Evolutionary conservation across 371 early-diverging fungal species (phyloP).

Genomic region (Entomophthora muscae): DNA sequence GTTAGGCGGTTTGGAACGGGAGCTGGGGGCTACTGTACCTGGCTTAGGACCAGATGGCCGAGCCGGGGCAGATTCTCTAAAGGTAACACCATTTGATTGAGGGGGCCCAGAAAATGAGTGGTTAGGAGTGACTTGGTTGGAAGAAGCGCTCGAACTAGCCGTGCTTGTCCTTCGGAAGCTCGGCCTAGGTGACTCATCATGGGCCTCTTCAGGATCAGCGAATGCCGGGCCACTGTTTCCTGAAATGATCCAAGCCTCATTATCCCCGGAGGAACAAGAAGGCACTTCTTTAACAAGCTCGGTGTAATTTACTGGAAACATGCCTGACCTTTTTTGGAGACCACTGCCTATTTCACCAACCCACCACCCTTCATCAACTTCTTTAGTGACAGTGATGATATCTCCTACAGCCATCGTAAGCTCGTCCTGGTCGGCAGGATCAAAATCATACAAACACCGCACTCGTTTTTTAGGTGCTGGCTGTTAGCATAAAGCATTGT

Average conservation of each 20-base stretch:
- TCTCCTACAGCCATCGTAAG: constrained; percentile 47
- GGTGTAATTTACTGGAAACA: constrained; percentile 75
- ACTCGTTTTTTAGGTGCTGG: constrained; percentile 19
- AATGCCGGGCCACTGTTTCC: background rate
- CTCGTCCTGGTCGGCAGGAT: constrained; percentile 42
- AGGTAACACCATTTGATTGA: background rate
- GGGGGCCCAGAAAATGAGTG: background rate
- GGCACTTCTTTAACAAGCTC: constrained; percentile 17
- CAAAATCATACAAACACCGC: constrained; percentile 44
- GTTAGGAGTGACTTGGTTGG: background rate
- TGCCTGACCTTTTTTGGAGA: constrained; percentile 22
- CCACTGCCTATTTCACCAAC: constrained; percentile 41
- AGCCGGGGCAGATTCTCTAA: background rate
- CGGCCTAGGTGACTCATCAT: constrained; percentile 4
- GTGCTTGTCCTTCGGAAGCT: background rate
- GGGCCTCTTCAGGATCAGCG: background rate
- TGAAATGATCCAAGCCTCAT: background rate
- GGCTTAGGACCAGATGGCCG: constrained; percentile 8
- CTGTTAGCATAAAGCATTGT: background rate
- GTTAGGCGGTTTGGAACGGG: background rate
- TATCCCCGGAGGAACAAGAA: background rate
- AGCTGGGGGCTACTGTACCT: background rate
- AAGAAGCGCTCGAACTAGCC: background rate
- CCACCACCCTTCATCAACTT: constrained; percentile 80
- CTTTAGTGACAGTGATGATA: constrained; percentile 46